Base-by-base conservation (phyloP, 2,329 filamentous ascomycete species). In the Microsporum canis region DNA sequence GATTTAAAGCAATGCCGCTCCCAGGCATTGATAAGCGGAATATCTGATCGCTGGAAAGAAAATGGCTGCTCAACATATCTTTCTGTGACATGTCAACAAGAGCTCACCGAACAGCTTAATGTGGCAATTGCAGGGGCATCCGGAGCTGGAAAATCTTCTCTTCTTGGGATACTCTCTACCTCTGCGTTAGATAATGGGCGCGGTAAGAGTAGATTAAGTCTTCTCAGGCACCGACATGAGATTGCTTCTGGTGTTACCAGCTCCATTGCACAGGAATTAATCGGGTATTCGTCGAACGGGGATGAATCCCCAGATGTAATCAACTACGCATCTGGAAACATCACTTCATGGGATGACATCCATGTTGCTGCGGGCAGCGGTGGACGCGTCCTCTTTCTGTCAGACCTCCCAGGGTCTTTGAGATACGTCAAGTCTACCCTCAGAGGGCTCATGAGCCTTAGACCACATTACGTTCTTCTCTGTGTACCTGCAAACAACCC, bases 281-380 rank as follows among this genome's bases (percentile, higher is more conserved):
- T 99, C 64, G 94, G 94, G 5, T 99, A 97, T 71, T 65, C 68
- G 6, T 65, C 66, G 23, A n/a, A 14, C 43, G 61, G 41, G 5
- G 64, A 62, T 39, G 51, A 60, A 2, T 72, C 78, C 17, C 77
- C 94, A 43, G 79, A 70, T 34, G 72, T 79, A 58, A 68, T 95
- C 68, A 97, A 96, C 71, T 97, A 95, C 71, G 86, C 88, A 2
- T 87, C 88, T 63, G 86, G 86, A 12, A 90, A 96, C 70, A 86
- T 96, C 55, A 88, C 90, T 62, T 91, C 91, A 0, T 99, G 94
- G 94, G 86, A 89, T 59, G 92, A 96, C 71, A 94, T 97, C 59
- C 94, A 99, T 71, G 86, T 88, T 41, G 83, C 85, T 57, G 84
- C 89, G 0, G 84, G 86, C 63, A 76, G 80, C 62, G 88, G 87